phyloP scores from a whole-genome alignment of 352 stramenopile species.

The Pythium vanterpoolii region DNA sequence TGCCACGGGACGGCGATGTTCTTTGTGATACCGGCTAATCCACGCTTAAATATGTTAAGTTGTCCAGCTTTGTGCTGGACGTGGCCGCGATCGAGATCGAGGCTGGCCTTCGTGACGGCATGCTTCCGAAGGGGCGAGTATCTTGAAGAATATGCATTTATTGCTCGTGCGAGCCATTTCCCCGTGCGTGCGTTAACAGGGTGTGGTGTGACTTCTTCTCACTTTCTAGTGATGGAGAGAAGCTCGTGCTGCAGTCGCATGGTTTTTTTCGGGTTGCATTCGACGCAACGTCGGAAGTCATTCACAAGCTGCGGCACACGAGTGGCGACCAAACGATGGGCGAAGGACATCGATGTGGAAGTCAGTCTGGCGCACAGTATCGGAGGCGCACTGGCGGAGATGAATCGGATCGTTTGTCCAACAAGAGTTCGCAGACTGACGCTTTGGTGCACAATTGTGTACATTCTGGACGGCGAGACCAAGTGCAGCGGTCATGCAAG shows the following conservation, averaged over 20 bases:
- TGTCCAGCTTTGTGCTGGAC: conserved; percentile 42
- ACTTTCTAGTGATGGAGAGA: conserved; percentile 26
- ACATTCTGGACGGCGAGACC: conserved; percentile 20
- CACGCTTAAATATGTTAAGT: conserved; percentile 49
- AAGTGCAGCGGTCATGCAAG: conserved; percentile 4
- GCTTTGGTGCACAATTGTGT: conserved; percentile 19
- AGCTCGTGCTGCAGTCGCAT: conserved; percentile 19
- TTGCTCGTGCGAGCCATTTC: conserved; percentile 38
- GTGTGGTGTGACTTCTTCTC: conserved; percentile 55
- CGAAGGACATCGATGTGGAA: conserved; percentile 14
- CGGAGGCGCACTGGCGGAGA: conserved; percentile 1
- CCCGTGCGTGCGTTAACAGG: conserved; percentile 43
- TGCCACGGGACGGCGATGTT: conserved; percentile 43
- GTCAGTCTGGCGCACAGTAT: neutral
- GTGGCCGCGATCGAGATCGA: conserved; percentile 25
- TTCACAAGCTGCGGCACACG: conserved; percentile 1
- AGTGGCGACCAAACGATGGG: neutral
- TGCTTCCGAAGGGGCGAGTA: conserved; percentile 35
- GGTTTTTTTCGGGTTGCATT: conserved; percentile 13
- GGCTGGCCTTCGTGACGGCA: neutral
- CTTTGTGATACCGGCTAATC: conserved; percentile 24
- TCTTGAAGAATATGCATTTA: conserved; percentile 47
- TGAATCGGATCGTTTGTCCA: conserved; percentile 17
- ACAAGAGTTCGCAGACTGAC: conserved; percentile 1
- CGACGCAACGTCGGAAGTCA: conserved; percentile 11